Evolutionary conservation across 139 green algal genomes (phyloP).

Genomic region (Dunaliella primolecta): DNA sequence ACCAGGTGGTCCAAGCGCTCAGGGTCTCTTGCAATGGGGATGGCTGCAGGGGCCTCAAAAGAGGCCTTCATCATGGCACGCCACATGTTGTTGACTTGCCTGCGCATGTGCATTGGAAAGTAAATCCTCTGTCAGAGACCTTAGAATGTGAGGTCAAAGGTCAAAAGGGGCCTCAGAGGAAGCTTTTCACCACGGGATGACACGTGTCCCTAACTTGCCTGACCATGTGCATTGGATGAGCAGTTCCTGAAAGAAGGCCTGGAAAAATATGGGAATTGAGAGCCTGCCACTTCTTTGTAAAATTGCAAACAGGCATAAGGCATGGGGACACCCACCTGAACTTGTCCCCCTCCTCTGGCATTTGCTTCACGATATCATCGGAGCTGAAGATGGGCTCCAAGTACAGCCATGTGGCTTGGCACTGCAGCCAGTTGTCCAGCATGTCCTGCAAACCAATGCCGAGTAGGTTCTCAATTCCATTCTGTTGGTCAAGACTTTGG

Average conservation of each 20-base stretch:
- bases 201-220: too few relatives aligned
- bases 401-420: constrained; percentile 83
- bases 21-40: constrained; percentile 46
- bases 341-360: constrained; percentile 78
- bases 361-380: constrained; percentile 86
- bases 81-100: constrained; percentile 51
- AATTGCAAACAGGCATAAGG: background rate
- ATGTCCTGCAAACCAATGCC: constrained; percentile 55
- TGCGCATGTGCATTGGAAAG: constrained; percentile 9
- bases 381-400: constrained; percentile 83
- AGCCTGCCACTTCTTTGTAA: too few relatives aligned
- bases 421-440: constrained; percentile 81
- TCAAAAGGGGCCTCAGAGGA: too few relatives aligned
- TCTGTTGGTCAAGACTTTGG: too few relatives aligned
- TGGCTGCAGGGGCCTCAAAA: constrained; percentile 43
- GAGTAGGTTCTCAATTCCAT: too few relatives aligned
- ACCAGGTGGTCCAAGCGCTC: constrained; percentile 45
- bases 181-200: too few relatives aligned
- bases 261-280: too few relatives aligned
- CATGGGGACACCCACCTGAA: constrained; percentile 47
- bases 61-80: constrained; percentile 63
- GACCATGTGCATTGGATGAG: too few relatives aligned
- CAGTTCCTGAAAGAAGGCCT: too few relatives aligned
- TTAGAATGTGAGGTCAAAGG: too few relatives aligned
- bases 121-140: too few relatives aligned